Conservation (phyloP, 2,329 filamentous ascomycete genomes). For the Nothopassalora personata region DNA sequence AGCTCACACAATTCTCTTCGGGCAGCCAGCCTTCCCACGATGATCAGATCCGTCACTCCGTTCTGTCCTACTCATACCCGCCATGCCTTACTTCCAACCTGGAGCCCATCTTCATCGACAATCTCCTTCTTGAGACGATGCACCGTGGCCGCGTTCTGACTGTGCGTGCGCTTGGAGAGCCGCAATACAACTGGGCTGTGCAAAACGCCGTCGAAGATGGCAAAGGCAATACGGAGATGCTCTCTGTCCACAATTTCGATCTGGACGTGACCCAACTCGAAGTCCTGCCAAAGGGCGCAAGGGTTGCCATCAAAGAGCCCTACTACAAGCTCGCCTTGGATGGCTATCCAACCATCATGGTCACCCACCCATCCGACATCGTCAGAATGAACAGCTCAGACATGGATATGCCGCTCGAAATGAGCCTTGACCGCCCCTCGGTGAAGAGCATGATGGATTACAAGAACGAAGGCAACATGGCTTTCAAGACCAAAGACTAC, state of each 20-base stretch:
- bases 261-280: not conserved
- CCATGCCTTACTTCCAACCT: conserved; percentile 16
- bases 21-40: too few relatives aligned
- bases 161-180: conserved; percentile 17
- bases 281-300: conserved; percentile 8
- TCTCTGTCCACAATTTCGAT: conserved; percentile 18
- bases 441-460: conserved; percentile 1
- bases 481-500: conserved; percentile 15
- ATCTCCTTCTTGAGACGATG: conserved; percentile 21
- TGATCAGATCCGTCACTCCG: not conserved
- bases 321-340: conserved; percentile 19
- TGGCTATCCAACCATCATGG: conserved; percentile 15
- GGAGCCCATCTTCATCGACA: conserved; percentile 13
- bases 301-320: conserved; percentile 28
- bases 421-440: conserved; percentile 1
- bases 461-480: conserved; percentile 22
- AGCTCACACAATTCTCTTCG: too few relatives aligned
- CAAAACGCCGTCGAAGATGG: conserved; percentile 32
- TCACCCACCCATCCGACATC: conserved; percentile 29
- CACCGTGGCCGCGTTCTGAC: conserved; percentile 20
- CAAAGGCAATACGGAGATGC: conserved; percentile 32
- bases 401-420: conserved; percentile 5
- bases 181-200: conserved; percentile 4
- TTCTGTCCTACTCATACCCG: conserved; percentile 19
- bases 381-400: conserved; percentile 13